Evolutionary conservation across 345 rosid genomes (phyloP), one percentile per base, ranked within the genome.

Genomic region (Eucalyptus brandiana): DNA sequence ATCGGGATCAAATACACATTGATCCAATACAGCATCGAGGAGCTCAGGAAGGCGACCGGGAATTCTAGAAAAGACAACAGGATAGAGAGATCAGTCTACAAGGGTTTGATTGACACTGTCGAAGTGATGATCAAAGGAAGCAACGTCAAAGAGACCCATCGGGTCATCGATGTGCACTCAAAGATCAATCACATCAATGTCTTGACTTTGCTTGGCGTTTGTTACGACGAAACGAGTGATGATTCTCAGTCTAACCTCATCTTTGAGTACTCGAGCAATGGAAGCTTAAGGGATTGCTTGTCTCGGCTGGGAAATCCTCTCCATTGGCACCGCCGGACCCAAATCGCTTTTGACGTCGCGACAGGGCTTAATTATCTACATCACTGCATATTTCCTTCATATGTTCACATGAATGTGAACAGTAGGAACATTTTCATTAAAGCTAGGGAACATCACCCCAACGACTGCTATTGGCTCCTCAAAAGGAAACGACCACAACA

Each of bases 141-240:
- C 93, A 91, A 87, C 44, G 89, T 93, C 62, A 93, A 93, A 83
- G 96, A 93, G 18, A 92, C 92, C 15, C 90, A 92, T 5, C 90
- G 69, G 67, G 91, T 94, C 19, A 93, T 94, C 28, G 93, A 93
- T 49, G 90, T 90, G 60, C 95, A 92, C 88, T 93, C 95, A 11
- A 94, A 90, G 87, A 94, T 95, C 89, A 94, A 94, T 89, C 95
- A 94, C 91, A 90, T 91, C 72, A 94, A 94, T 45, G 91, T 95
- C 88, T 89, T 93, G 90, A 93, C 87, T 86, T 90, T 94, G 54
- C 85, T 89, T 37, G 97, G 97, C 56, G 94, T 93, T 54, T 94
- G 96, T 53, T 92, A 91, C 37, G 93, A 91, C 50, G 93, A 94
- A 58, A 87, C 86, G 51, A 90, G 90, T 18, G 67, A 50, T 9